Conservation (phyloP, 2,329 filamentous ascomycete species). For the Teratosphaeria epicoccoides region DNA sequence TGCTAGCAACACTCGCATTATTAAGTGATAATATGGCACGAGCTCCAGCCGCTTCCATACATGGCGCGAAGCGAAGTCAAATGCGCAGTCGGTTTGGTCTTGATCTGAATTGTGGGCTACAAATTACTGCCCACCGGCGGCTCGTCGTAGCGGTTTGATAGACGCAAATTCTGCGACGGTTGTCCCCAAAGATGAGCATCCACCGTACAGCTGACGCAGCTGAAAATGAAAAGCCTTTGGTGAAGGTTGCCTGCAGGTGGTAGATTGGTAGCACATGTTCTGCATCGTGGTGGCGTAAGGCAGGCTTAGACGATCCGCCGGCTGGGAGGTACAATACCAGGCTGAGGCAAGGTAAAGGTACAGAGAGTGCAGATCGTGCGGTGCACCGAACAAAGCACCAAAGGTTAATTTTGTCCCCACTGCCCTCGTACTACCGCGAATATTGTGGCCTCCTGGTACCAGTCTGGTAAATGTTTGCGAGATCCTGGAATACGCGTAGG, state of each 20-base stretch:
- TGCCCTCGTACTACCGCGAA: no score
- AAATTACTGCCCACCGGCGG: neutral
- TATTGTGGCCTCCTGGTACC: no score
- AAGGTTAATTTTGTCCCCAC: neutral
- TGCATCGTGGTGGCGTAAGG: neutral
- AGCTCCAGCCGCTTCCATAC: neutral
- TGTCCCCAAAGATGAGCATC: no score
- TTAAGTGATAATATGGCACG: neutral
- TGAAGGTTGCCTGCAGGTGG: no score
- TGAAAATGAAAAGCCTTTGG: no score
- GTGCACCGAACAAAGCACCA: neutral
- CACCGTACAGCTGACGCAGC: neutral
- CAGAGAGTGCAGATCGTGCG: neutral
- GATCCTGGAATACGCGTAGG: neutral
- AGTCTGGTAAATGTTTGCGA: no score
- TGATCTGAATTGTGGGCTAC: neutral
- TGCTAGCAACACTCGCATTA: no score
- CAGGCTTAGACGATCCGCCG: neutral
- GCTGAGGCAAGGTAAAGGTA: neutral
- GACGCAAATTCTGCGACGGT: no score
- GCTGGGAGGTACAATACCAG: neutral
- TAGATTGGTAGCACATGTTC: neutral
- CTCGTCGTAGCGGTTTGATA: no score
- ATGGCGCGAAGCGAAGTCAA: no score
- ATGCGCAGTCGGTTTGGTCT: neutral